Percentiles rank a stretch among this genome's conserved stretches.
Conservation (phyloP, 805 yeast genomes). For the Starmerella riodocensis region DNA sequence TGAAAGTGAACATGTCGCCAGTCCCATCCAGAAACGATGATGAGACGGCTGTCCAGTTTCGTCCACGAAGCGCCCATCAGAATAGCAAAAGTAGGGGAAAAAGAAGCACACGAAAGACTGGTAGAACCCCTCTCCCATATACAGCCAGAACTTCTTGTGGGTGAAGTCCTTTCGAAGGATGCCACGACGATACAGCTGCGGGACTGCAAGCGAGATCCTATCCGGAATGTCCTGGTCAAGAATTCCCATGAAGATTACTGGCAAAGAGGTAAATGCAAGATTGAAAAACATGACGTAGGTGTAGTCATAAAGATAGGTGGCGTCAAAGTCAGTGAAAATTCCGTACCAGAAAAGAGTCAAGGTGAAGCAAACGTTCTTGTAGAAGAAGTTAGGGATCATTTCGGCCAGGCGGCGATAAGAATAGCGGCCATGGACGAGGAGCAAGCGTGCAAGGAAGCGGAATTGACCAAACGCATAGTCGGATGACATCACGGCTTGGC, state of each 20-base stretch:
- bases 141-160: slow-evolving; percentile 43
- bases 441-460: slow-evolving; percentile 48
- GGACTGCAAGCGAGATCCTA: slow-evolving; percentile 51
- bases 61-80: slow-evolving; percentile 28
- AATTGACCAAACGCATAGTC: slow-evolving; percentile 78
- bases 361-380: slow-evolving; percentile 64
- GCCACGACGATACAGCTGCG: slow-evolving; percentile 59
- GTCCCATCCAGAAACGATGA: slow-evolving; percentile 64
- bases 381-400: slow-evolving; percentile 71
- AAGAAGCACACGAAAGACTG: slow-evolving; percentile 58
- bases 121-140: slow-evolving; percentile 62
- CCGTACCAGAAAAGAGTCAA: slow-evolving; percentile 71
- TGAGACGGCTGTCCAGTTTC: slow-evolving; percentile 23
- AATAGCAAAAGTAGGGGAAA: slow-evolving; percentile 52
- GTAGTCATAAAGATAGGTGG: slow-evolving; percentile 63
- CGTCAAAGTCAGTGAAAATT: slow-evolving; percentile 55
- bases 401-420: slow-evolving; percentile 62
- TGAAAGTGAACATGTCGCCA: slow-evolving; percentile 47
- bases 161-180: slow-evolving; percentile 56
- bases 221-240: slow-evolving; percentile 70
- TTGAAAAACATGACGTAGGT: slow-evolving; percentile 70
- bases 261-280: slow-evolving; percentile 70
- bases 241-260: slow-evolving; percentile 60
- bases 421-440: slow-evolving; percentile 74
- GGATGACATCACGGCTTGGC: slow-evolving; percentile 78